These are phyloP conservation scores for Paracamarosporium sp. DNA, from an alignment of 2,329 filamentous ascomycete genomes.

Conservation along the genomic window DNA sequence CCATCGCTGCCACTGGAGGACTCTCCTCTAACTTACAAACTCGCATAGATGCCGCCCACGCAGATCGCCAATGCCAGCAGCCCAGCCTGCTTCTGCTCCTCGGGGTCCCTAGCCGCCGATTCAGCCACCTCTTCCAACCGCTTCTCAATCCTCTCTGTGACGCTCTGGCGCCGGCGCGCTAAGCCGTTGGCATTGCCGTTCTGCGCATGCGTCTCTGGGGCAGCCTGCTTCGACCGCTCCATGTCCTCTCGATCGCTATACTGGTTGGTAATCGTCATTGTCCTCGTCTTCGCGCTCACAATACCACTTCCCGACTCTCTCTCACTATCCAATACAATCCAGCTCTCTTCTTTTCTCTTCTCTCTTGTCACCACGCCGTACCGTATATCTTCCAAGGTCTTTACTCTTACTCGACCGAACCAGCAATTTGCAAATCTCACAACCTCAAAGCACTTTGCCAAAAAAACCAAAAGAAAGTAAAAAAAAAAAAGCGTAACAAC, in stretches of 20 bases:
- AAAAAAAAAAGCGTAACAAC: neutral
- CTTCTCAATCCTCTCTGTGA: constrained; percentile 35
- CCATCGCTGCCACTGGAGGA: neutral
- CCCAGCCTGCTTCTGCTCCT: constrained; percentile 58
- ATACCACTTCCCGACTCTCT: too few species aligned
- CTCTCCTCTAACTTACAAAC: constrained; percentile 72
- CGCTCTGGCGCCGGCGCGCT: constrained; percentile 28
- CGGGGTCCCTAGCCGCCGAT: constrained; percentile 37
- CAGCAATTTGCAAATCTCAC: too few species aligned
- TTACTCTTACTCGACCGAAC: too few species aligned
- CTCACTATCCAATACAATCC: too few species aligned
- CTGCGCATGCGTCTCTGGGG: constrained; percentile 27
- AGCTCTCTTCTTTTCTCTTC: too few species aligned
- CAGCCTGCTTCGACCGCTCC: constrained; percentile 34
- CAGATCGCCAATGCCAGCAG: constrained; percentile 80
- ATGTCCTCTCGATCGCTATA: too few species aligned
- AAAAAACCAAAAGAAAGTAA: neutral
- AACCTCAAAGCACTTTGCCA: too few species aligned
- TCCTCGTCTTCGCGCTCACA: too few species aligned
- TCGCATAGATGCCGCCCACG: constrained; percentile 94
- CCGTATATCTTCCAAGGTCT: too few species aligned
- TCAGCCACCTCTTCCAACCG: constrained; percentile 40
- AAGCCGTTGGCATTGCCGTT: constrained; percentile 31
- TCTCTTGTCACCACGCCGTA: too few species aligned
- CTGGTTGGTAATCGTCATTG: neutral